Base-by-base conservation (phyloP, 306 rosid genomes). In the Astragalus glycyphyllos region DNA sequence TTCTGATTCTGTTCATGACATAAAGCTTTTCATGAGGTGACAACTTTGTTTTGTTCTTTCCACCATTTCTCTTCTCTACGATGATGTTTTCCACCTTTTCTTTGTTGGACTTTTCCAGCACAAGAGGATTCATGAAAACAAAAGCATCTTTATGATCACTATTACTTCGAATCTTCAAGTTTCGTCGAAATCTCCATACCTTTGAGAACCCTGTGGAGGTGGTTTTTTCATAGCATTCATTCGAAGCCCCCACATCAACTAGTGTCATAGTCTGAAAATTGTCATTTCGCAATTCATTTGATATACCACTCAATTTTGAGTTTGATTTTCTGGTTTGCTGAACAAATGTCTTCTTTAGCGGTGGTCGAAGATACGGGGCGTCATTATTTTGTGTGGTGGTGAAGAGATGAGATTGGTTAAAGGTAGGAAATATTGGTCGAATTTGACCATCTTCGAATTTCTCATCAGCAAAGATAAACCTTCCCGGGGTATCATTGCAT, bases 401-500 rank as follows among this genome's bases (percentile, higher is more conserved):
- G 42, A 71, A 71, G 41, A 82, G 65, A 11, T 78, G 78, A 65
- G 66, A 67, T 47, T 50, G 72, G 45, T 85, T 70, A 29, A 88
- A 86, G 7, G 77, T 2, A 7, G 87, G 86, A 0, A 35, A 83
- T 3, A 77, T 41, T 7, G 86, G 78, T 2, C 88, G 86, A 7
- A 35, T 86, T 72, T 65, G 75, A 15, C 91, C 94, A 84, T 87
- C 51, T 1, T 57, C 58, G 57, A 90, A 90, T 11, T 68, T 61
- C 10, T 87, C 91, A 31, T 86, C 91, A 0, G 91, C 96, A 7
- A 4, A 34, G 5, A 34, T 4, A 34, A 34, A 0, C 0, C 83
- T 84, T 4, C 81, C 81, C 12, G 82, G 84, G 9, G 85, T 79
- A 15, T 78, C 83, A 8, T 56, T 56, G 23, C 23, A 20, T 8